Evolutionary conservation across 2,329 filamentous ascomycete species (phyloP), one percentile per base, ranked within the genome.

Genomic region (Akanthomyces uredinophilus): DNA sequence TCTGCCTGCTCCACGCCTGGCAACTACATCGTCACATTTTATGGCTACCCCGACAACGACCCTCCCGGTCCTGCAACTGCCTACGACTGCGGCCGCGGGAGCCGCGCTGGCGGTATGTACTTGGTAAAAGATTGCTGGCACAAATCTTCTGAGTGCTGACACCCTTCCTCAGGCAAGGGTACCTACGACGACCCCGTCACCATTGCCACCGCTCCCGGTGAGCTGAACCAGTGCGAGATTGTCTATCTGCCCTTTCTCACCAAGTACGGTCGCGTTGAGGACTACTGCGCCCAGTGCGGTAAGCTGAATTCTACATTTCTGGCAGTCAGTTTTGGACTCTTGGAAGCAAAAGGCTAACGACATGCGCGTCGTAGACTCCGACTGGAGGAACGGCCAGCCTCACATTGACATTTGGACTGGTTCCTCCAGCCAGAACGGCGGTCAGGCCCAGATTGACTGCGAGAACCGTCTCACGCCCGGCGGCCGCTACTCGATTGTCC

Each of bases 371-470:
- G 13, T 32, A 56, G 57, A 50, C 18, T 37, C 60, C 3, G 65
- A 67, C 60, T 58, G 43, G 56, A 49, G 46, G 43, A 60, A 59
- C 7, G 66, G 66, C 32, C 65, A 67, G 55, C 60, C 54, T 60
- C 66, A 67, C 59, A 67, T 67, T 43, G 66, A 67, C 37, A 65
- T 67, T 52, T 67, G 66, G 66, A 67, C 66, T 22, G 66, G 66
- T 22, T 67, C 66, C 20, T 55, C 49, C 62, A 60, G 43, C 24
- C 32, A 43, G n/a, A 64, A 63, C 37, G 66, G 66, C 11, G 66
- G 66, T n/a, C 63, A 66, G 50, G 61, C 57, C 64, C 66, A 67
- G 64, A 67, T 67, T 47, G 60, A 66, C 59, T 67, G 66, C 27
- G 66, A 67, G 63, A 56, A 67, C 62, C 60, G 52, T 20, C 66